phyloP scores from a whole-genome alignment of 495 filamentous ascomycete genomes.

The Cercophora sp. region DNA sequence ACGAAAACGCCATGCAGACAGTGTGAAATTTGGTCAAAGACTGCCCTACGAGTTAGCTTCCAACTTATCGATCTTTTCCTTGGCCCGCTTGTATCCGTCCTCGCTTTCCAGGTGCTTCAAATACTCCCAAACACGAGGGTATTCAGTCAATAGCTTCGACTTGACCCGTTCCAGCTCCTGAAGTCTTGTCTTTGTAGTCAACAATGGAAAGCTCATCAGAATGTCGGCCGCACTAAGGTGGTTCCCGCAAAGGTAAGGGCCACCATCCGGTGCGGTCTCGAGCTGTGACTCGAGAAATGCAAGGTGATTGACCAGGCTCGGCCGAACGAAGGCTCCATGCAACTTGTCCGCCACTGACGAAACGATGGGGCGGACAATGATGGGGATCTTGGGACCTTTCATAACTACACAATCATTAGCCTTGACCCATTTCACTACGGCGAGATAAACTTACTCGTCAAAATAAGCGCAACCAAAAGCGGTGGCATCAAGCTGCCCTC shows the following conservation, averaged over 20 bases:
- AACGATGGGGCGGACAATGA: conserved; percentile 81
- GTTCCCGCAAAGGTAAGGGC: conserved; percentile 66
- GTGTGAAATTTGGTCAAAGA: too few relatives aligned
- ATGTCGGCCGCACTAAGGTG: conserved; percentile 78
- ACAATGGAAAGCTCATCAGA: conserved; percentile 69
- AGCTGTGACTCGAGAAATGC: conserved; percentile 71
- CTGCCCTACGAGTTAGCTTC: too few relatives aligned
- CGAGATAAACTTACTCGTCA: conserved; percentile 10
- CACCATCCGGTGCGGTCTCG: conserved; percentile 50
- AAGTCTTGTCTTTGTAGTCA: conserved; percentile 55
- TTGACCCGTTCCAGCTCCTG: conserved; percentile 37
- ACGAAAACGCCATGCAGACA: too few relatives aligned
- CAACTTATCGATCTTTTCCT: conserved; percentile 57
- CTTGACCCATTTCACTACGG: neutral
- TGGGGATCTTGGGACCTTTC: conserved; percentile 63
- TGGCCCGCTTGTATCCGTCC: conserved; percentile 54
- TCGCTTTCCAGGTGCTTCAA: conserved; percentile 56
- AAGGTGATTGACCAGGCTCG: conserved; percentile 62
- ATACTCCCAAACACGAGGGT: conserved; percentile 56
- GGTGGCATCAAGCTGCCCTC: conserved; percentile 48
- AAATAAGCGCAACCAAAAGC: conserved; percentile 15
- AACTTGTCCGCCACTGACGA: conserved; percentile 59
- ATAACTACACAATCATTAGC: conserved; percentile 31
- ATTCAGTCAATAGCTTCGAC: conserved; percentile 19
- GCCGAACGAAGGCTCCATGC: conserved; percentile 54